Conservation (phyloP, 116 monocot species). For the Cymodocea nodosa region DNA sequence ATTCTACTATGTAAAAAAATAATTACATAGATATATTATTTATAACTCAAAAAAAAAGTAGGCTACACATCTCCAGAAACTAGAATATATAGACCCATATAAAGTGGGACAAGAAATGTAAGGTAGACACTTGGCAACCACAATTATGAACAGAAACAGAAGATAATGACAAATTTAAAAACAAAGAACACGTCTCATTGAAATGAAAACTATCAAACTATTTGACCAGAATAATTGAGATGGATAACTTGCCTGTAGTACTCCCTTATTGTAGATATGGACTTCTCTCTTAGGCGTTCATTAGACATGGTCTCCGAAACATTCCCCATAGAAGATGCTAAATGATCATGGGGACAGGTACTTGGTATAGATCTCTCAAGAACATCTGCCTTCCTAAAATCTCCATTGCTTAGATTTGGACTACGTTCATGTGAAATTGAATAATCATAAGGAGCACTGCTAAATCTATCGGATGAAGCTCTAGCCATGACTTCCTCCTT, state of each 20-base stretch:
- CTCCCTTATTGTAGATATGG: constrained; percentile 59
- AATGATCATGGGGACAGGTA: constrained; percentile 15
- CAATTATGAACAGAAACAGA: too few relatives aligned
- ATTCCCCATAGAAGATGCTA: constrained; percentile 8
- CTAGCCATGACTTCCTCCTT: constrained; percentile 24
- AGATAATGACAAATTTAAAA: too few relatives aligned
- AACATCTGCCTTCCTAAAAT: constrained; percentile 6
- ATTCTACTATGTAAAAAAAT: too few relatives aligned
- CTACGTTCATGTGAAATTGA: constrained; percentile 19
- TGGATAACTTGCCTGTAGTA: constrained; percentile 49
- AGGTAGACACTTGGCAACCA: too few relatives aligned
- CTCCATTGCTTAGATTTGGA: constrained; percentile 15
- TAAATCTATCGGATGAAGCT: constrained; percentile 15
- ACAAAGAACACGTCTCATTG: too few relatives aligned
- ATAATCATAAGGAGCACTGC: constrained; percentile 14
- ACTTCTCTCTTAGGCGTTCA: constrained; percentile 42
- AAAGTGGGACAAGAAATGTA: too few relatives aligned
- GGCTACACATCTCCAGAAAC: too few relatives aligned
- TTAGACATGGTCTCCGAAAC: constrained; percentile 31
- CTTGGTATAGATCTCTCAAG: constrained; percentile 19
- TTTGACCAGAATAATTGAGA: background rate
- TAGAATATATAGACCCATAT: too few relatives aligned
- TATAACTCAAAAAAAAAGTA: too few relatives aligned
- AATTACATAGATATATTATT: too few relatives aligned
- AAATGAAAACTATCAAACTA: too few relatives aligned